phyloP scores from a whole-genome alignment of 176 grass and related monocot genomes.

The Carex pumila region DNA sequence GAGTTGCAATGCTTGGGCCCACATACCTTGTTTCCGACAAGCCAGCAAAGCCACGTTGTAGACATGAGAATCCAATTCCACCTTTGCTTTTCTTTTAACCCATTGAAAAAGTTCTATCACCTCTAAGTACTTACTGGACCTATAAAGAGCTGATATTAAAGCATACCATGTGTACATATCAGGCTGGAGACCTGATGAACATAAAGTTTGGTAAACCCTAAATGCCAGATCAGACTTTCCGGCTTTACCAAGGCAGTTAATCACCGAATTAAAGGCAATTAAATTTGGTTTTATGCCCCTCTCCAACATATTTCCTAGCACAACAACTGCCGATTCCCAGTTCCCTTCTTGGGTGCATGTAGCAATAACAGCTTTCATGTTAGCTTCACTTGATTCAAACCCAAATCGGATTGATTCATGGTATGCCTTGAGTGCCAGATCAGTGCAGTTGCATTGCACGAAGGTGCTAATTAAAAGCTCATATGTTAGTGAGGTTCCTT shows the following conservation, averaged over 20 bases:
- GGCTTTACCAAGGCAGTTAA: conserved; percentile 76
- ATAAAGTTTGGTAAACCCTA: conserved; percentile 63
- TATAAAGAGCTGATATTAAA: conserved; percentile 64
- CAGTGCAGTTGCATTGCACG: conserved; percentile 71
- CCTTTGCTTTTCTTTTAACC: conserved; percentile 37
- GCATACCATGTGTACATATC: conserved; percentile 86
- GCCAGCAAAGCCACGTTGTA: conserved; percentile 80
- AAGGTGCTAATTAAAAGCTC: conserved; percentile 79
- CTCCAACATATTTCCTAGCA: conserved; percentile 63
- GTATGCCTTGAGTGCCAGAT: conserved; percentile 65
- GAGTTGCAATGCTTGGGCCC: conserved; percentile 70
- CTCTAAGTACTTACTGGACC: conserved; percentile 54
- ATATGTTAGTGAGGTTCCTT: conserved; percentile 60
- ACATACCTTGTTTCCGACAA: conserved; percentile 77
- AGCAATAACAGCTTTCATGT: conserved; percentile 80
- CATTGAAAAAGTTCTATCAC: conserved; percentile 60
- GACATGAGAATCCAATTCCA: conserved; percentile 43
- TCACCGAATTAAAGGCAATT: conserved; percentile 74
- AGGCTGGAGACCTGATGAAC: conserved; percentile 48
- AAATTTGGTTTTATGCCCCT: conserved; percentile 71
- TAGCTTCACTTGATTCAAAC: conserved; percentile 60
- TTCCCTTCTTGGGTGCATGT: conserved; percentile 80
- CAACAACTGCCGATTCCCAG: conserved; percentile 51
- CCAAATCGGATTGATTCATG: conserved; percentile 58
- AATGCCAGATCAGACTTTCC: conserved; percentile 73